Percentiles rank a stretch among this genome's conserved stretches.
phyloP scores from a whole-genome alignment of 176 grass and related monocot species.

The Zoysia pacifica region DNA sequence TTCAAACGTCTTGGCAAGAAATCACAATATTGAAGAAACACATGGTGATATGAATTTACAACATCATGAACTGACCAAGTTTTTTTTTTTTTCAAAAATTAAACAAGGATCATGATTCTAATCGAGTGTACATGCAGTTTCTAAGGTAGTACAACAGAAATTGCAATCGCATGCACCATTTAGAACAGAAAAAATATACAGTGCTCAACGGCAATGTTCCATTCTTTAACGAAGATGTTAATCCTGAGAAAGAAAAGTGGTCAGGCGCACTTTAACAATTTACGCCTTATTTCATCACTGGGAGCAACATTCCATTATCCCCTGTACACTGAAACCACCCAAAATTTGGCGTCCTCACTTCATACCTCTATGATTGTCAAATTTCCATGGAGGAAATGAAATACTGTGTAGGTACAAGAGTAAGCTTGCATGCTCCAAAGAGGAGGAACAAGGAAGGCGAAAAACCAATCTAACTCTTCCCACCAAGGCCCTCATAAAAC shows the following conservation, averaged over 20 bases:
- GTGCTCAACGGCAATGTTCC: constrained; percentile 30
- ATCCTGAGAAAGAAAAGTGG: constrained; percentile 13
- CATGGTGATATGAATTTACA: background rate
- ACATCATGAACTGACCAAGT: background rate
- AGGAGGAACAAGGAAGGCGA: constrained; percentile 24
- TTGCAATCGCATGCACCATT: constrained; percentile 4
- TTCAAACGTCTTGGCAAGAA: no score
- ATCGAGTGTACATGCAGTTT: background rate
- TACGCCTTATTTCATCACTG: constrained; percentile 56
- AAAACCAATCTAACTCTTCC: constrained; percentile 54
- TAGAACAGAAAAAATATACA: constrained; percentile 38
- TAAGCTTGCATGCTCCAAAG: constrained; percentile 49
- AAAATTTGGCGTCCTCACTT: constrained; percentile 51
- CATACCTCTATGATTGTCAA: constrained; percentile 42
- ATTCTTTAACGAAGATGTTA: constrained; percentile 35
- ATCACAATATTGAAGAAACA: background rate
- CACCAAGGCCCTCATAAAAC: constrained; percentile 89
- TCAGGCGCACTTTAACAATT: constrained; percentile 40
- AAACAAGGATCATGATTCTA: constrained; percentile 26
- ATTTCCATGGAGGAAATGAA: constrained; percentile 52
- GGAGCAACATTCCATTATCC: constrained; percentile 51
- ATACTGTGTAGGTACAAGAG: constrained; percentile 58
- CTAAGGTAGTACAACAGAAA: constrained; percentile 20
- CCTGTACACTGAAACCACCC: constrained; percentile 66
- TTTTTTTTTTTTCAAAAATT: background rate